Evolutionary conservation across 2,329 filamentous ascomycete genomes (phyloP), one percentile per base, ranked within the genome.

Genomic region (Paecilomyces formosus): DNA sequence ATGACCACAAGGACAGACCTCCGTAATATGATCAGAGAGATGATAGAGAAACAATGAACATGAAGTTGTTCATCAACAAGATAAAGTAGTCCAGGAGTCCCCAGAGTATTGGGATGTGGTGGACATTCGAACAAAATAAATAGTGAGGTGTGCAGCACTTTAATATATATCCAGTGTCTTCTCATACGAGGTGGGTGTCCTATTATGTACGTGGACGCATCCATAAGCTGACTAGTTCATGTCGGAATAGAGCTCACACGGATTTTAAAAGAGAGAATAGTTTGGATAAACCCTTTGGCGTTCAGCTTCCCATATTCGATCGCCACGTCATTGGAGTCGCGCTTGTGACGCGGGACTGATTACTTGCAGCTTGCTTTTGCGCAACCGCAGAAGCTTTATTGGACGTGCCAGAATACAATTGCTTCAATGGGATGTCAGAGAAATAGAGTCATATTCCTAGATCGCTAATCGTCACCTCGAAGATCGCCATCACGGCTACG

Each of bases 271-370:
- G 61, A 24, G 57, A 64, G 52, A 56, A 58, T 58, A 64, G 21
- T 61, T 63, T 55, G 63, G 59, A 64, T 62, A 68, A 62, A 60
- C 60, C 59, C 62, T 55, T 65, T 60, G 60, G 56, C 64, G 63
- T 45, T 53, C 54, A 63, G 56, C 53, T 59, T 60, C 60, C 63
- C 58, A 54, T 62, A 59, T 58, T 60, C 53, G 62, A 62, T 64
- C 69, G 70, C 69, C 70, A 73, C 70, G 70, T 72, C 70, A 73
- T 65, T 58, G 60, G 33, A 61, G 59, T 64, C 68, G 65, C 63
- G 65, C 66, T 62, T 64, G 56, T 58, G 58, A 62, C 63, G 60
- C 64, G 61, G 57, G 57, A 60, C 53, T 39, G 54, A 45, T 24
- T 35, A 55, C 54, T 24, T 28, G 21, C 22, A 39, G 30, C n/a